Evolutionary conservation across 1,139 yeast genomes (phyloP).

Genomic region (Kodamaea sp.): DNA sequence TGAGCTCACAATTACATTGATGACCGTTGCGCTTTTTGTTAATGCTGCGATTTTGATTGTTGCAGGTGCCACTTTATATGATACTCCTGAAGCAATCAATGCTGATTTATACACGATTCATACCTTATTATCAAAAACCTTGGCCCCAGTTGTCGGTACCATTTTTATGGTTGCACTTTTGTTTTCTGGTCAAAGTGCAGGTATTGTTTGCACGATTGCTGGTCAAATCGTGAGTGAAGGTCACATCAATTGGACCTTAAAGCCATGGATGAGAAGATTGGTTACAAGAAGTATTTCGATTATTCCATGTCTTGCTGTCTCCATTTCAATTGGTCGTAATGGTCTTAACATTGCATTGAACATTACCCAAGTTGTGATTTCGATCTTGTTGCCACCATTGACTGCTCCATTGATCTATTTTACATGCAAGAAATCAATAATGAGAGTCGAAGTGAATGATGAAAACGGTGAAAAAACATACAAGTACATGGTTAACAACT

Average conservation of each 20-base stretch:
- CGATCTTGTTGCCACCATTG: constrained; percentile 67
- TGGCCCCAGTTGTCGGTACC: constrained; percentile 69
- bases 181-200: constrained; percentile 78
- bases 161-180: constrained; percentile 71
- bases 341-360: constrained; percentile 69
- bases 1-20: constrained; percentile 62
- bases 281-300: constrained; percentile 71
- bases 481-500: constrained; percentile 56
- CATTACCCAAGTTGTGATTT: constrained; percentile 70
- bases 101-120: constrained; percentile 78
- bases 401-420: constrained; percentile 74
- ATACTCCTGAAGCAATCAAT: constrained; percentile 58
- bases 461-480: constrained; percentile 20
- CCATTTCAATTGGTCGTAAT: constrained; percentile 60
- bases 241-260: constrained; percentile 65
- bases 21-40: constrained; percentile 70
- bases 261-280: constrained; percentile 67
- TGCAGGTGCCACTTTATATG: constrained; percentile 65
- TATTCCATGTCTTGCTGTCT: constrained; percentile 65
- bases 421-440: constrained; percentile 56
- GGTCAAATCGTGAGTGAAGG: constrained; percentile 84
- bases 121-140: constrained; percentile 53
- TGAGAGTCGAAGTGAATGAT: constrained; percentile 44
- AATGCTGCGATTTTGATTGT: constrained; percentile 72
- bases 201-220: constrained; percentile 76